Evolutionary conservation across 2,329 filamentous ascomycete genomes (phyloP).

Genomic region (Myriosclerotinia scirpicola): DNA sequence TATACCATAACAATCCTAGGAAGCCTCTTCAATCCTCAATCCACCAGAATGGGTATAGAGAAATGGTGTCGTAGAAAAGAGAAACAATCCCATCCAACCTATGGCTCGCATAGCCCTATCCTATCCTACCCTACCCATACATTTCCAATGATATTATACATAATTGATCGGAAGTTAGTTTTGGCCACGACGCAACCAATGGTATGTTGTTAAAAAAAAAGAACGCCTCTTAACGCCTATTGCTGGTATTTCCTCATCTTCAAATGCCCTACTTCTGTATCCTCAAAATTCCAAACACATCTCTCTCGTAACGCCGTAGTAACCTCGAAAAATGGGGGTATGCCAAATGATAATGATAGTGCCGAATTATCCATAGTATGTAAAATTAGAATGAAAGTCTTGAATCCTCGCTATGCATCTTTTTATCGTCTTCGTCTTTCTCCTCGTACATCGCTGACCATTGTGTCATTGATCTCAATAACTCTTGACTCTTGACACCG

Average conservation of each 20-base stretch:
- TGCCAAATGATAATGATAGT: constrained; percentile 16
- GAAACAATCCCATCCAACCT: not conserved
- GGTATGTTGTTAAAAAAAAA: constrained; percentile 8
- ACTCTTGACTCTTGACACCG: not conserved
- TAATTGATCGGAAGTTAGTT: constrained; percentile 5
- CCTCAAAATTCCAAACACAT: constrained; percentile 10
- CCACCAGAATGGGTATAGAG: not conserved
- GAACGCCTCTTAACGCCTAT: constrained; percentile 16
- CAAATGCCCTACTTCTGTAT: not conserved
- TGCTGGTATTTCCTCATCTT: constrained; percentile 20
- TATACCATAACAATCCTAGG: not conserved
- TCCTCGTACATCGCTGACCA: not conserved
- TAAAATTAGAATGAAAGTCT: constrained; percentile 11
- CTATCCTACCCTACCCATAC: not conserved
- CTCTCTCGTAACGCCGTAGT: constrained; percentile 19
- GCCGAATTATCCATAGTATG: constrained; percentile 7
- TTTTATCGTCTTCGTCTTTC: constrained; percentile 5
- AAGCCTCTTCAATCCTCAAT: not conserved
- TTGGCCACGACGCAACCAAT: not conserved
- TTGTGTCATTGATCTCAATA: constrained; percentile 16
- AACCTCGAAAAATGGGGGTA: constrained; percentile 11
- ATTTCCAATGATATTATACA: constrained; percentile 13
- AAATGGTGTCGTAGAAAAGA: not conserved
- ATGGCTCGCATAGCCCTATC: not conserved
- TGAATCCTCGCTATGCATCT: constrained; percentile 16